A percentile compares a stretch with the other conserved stretches of the same genome.
These are phyloP conservation scores for Pleurotus platypus DNA, from an alignment of 768 basidiomycete genomes.

Conservation along the genomic window DNA sequence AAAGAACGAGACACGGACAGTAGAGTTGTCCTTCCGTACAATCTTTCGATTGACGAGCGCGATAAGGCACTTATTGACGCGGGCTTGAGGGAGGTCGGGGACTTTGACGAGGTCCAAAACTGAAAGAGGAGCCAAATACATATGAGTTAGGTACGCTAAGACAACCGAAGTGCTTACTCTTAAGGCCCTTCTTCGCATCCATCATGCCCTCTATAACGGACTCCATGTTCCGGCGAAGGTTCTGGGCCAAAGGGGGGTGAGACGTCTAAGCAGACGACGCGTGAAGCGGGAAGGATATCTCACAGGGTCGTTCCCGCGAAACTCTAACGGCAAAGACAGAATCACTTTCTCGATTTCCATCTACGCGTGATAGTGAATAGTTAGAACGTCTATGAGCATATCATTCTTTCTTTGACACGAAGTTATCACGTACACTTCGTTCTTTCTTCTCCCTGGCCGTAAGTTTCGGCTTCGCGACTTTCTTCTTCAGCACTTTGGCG, in stretches of 20 bases:
- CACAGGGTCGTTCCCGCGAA: conserved; percentile 84
- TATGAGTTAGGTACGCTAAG: background rate
- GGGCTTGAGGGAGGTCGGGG: conserved; percentile 84
- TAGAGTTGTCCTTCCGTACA: conserved; percentile 69
- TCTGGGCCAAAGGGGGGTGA: conserved; percentile 33
- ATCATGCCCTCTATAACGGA: conserved; percentile 74
- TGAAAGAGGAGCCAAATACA: conserved; percentile 22
- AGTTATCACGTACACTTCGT: conserved; percentile 47
- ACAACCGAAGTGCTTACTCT: conserved; percentile 36
- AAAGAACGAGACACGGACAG: conserved; percentile 33
- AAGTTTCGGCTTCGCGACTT: conserved; percentile 60
- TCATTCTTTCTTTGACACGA: background rate
- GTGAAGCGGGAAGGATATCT: conserved; percentile 20
- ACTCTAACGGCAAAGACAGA: conserved; percentile 80
- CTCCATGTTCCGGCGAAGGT: conserved; percentile 75
- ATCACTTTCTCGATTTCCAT: conserved; percentile 69
- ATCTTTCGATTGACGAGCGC: conserved; percentile 86
- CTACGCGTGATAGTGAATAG: conserved; percentile 20
- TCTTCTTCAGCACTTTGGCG: conserved; percentile 41
- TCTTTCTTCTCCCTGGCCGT: conserved; percentile 84
- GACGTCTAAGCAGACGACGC: background rate
- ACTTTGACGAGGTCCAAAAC: conserved; percentile 75
- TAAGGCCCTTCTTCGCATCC: conserved; percentile 56
- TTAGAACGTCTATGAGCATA: no score
- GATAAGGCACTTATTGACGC: conserved; percentile 92